Conservation (phyloP, 1,139 yeast genomes). For the Dujonia santamariae region DNA sequence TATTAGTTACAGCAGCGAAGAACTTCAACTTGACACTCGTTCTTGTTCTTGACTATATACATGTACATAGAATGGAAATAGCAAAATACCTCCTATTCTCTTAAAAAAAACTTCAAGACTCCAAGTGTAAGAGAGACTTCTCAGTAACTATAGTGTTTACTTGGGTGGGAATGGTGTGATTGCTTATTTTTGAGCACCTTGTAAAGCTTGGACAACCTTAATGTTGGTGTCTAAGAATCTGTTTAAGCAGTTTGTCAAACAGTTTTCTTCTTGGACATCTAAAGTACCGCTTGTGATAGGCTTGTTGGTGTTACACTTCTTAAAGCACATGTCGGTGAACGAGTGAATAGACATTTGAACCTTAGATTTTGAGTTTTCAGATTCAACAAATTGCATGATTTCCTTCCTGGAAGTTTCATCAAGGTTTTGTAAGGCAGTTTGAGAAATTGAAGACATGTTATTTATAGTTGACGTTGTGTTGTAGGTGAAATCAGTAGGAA, state of each 20-base stretch:
- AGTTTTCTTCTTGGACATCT: constrained; percentile 59
- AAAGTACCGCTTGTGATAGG: constrained; percentile 52
- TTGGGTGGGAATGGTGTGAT: no score
- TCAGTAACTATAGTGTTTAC: no score
- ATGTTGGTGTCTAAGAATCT: constrained; percentile 86
- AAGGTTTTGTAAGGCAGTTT: constrained; percentile 57
- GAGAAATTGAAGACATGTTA: constrained; percentile 57
- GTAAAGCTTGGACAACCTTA: constrained; percentile 64
- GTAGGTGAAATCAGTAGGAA: no score
- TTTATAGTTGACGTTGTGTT: background rate
- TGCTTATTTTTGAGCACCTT: constrained; percentile 27
- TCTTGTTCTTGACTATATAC: no score
- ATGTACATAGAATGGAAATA: no score
- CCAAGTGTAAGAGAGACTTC: no score
- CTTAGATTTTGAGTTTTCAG: constrained; percentile 84
- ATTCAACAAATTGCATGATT: constrained; percentile 70
- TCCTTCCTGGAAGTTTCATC: constrained; percentile 75
- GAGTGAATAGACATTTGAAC: constrained; percentile 82
- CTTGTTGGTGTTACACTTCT: constrained; percentile 63
- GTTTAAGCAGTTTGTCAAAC: constrained; percentile 79
- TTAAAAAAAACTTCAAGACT: no score
- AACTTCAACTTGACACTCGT: no score
- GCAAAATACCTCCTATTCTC: no score
- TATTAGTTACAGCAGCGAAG: no score
- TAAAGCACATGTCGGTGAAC: constrained; percentile 89